Percentiles rank a stretch among this genome's conserved stretches.
phyloP scores from a whole-genome alignment of 2,329 filamentous ascomycete genomes.

The Aspergillus glaucus region DNA sequence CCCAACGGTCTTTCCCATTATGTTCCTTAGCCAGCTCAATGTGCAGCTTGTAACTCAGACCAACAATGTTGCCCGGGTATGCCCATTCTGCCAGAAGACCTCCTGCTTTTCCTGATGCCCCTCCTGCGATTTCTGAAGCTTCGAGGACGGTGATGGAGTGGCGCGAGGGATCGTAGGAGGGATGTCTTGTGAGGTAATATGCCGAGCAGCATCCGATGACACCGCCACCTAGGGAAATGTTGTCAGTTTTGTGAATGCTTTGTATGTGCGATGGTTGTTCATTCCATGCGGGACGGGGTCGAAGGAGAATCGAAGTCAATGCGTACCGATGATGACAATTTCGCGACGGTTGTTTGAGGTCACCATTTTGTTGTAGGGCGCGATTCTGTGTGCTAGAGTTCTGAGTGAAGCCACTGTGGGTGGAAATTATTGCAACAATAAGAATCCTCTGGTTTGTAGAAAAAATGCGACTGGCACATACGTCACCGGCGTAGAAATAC shows the following conservation, averaged over 20 bases:
- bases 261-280: background rate
- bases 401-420: conserved; percentile 20
- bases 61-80: conserved; percentile 77
- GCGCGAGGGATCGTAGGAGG: conserved; percentile 65
- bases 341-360: conserved; percentile 25
- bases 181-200: conserved; percentile 84
- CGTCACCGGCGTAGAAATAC: conserved; percentile 19
- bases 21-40: conserved; percentile 79
- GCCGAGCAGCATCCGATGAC: conserved; percentile 89
- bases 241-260: conserved; percentile 9
- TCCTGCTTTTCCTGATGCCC: conserved; percentile 89
- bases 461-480: conserved; percentile 10
- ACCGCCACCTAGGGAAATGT: conserved; percentile 61
- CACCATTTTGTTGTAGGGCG: conserved; percentile 24
- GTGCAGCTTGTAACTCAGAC: conserved; percentile 78
- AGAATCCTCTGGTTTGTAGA: conserved; percentile 3
- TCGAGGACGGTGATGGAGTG: conserved; percentile 84
- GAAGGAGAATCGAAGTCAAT: conserved; percentile 1
- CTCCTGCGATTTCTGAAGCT: conserved; percentile 77
- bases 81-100: conserved; percentile 88
- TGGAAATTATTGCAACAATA: background rate
- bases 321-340: conserved; percentile 37
- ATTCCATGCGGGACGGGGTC: conserved; percentile 16
- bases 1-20: conserved; percentile 71
- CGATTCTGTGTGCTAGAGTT: conserved; percentile 9